A percentile compares a stretch with the other conserved stretches of the same genome.
phyloP scores from a whole-genome alignment of 176 grass and related monocot genomes.

The Lolium rigidum region DNA sequence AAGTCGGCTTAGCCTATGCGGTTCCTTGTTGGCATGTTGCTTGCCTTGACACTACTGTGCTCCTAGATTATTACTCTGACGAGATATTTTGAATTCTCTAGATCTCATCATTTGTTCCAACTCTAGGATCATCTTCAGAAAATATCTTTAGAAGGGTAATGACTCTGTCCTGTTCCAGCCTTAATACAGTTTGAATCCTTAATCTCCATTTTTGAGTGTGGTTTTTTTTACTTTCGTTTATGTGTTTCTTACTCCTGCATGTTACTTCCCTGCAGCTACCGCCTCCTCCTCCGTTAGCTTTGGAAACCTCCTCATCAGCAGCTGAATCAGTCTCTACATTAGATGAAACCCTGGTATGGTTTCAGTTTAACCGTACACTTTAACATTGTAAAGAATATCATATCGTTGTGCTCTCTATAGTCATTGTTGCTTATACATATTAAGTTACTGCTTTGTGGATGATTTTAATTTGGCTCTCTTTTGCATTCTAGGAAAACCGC shows the following conservation, averaged over 20 bases:
- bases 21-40: neutral
- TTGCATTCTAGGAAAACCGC: constrained; percentile 18
- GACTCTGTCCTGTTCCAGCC: neutral
- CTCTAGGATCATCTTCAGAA: too few relatives aligned
- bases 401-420: neutral
- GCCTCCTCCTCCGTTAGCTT: neutral
- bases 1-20: constrained; percentile 31
- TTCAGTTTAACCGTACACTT: neutral
- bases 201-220: neutral
- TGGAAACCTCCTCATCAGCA: neutral
- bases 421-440: neutral
- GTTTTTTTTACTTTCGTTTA: neutral
- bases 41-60: neutral
- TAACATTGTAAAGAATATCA: neutral
- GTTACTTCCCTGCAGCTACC: constrained; percentile 17
- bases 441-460: neutral
- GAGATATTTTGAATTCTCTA: constrained; percentile 40
- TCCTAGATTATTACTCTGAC: neutral
- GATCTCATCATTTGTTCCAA: neutral
- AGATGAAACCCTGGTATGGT: constrained; percentile 9
- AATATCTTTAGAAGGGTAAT: constrained; percentile 13
- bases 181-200: neutral
- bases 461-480: neutral
- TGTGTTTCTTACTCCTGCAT: neutral
- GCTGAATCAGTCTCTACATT: neutral